Conservation (phyloP, 139 green algal species). For the Chlorella sp. region DNA sequence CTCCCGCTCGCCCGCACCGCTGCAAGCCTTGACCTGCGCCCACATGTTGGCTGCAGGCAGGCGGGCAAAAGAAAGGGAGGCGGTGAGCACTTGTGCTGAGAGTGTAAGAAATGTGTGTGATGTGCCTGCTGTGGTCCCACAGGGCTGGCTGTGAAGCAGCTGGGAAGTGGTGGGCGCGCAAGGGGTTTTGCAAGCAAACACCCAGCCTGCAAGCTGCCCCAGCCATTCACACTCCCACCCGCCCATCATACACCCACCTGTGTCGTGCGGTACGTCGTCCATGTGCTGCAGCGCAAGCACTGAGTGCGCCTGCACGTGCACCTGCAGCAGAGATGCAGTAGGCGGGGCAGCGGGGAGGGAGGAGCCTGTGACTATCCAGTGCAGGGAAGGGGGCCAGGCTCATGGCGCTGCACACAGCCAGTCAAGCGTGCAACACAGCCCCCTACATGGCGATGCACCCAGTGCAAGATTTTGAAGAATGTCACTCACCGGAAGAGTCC, state of each 20-base stretch:
- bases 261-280: neutral
- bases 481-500: neutral
- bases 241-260: neutral
- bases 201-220: neutral
- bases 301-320: conserved; percentile 26
- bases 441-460: no score
- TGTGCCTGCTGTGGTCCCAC: neutral
- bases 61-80: neutral
- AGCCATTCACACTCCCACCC: no score
- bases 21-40: neutral
- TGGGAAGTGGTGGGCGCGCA: neutral
- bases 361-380: no score
- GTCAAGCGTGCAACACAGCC: no score
- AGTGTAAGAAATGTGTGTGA: neutral
- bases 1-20: neutral
- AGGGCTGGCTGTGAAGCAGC: neutral
- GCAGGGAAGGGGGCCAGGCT: no score
- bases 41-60: conserved; percentile 1
- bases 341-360: no score
- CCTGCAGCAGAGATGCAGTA: no score
- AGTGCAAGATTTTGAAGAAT: no score
- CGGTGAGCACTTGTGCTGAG: neutral
- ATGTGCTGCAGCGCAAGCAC: conserved; percentile 23
- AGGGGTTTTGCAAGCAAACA: neutral
- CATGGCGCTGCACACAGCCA: no score